Base-by-base conservation (phyloP, 2,329 filamentous ascomycete genomes). In the Colletotrichum lindemuthianum region DNA sequence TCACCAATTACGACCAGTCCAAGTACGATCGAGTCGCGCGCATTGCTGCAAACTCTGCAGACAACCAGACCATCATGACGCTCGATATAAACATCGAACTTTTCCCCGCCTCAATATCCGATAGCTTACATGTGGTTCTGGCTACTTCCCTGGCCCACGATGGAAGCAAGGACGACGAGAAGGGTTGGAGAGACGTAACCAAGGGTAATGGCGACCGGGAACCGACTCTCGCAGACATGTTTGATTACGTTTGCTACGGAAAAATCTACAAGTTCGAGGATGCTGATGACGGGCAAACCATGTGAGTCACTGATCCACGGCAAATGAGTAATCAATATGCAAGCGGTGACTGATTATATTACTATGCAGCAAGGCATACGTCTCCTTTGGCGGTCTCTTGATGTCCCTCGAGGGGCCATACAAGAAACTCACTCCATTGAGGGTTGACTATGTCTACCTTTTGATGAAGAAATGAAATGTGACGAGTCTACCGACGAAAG, bases 11-110 rank as follows among this genome's bases (percentile, higher is more conserved):
- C 76, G 92, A 97, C 81, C 86, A 89, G 73, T 87, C 90, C 73
- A 97, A 97, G 81, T 99, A 99, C 80, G 96, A 98, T 81, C 92
- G 95, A 69, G 95, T 97, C 33, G 91, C 92, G 59, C 95, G 96
- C 71, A 88, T 98, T 74, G 88, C 83, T 59, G 93, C 88, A 74
- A 91, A 86, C 55, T 95, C 91, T 32, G 84, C 86, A 70, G 93
- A 97, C 79, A 87, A 86, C 71, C 84, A 88, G 68, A 92, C 91
- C 36, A 85, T 88, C 68, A 89, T 98, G 82, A 90, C 88, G 6
- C 91, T 99, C 66, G 96, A 99, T 80, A 89, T 98, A 79, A 97
- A 98, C 83, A 91, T 88, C 63, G 95, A 99, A 80, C 87, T 99
- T 8, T 97, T 96, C 79, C 92, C 92, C 2, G 88, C 92, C 71